Evolutionary conservation across 2,329 filamentous ascomycete species (phyloP).

Genomic region (Clonostachys rhizophaga): DNA sequence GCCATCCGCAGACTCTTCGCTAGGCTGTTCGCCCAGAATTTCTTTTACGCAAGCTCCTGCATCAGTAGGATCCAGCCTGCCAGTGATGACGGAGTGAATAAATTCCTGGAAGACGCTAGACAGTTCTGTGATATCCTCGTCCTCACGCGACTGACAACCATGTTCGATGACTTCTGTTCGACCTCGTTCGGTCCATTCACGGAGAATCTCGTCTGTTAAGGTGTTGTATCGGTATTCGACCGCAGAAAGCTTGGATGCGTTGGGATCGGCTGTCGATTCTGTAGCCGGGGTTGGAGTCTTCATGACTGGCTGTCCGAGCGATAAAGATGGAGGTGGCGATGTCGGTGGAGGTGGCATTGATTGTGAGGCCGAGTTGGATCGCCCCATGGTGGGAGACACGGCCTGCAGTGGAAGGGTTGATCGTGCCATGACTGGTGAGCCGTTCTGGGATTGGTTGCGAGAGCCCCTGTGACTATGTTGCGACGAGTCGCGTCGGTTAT

Average conservation of each 20-base stretch:
- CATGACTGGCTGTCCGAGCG: constrained; percentile 9
- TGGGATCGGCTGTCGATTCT: constrained; percentile 14
- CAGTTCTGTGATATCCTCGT: constrained; percentile 65
- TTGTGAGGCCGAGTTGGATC: constrained; percentile 1
- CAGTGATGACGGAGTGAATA: constrained; percentile 68
- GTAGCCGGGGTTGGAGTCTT: constrained; percentile 8
- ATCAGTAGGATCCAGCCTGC: constrained; percentile 60
- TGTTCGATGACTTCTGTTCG: constrained; percentile 63
- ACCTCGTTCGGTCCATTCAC: constrained; percentile 63
- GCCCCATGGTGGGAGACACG: constrained; percentile 1
- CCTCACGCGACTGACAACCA: constrained; percentile 58
- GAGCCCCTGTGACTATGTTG: constrained; percentile 1
- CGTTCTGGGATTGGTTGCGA: not conserved
- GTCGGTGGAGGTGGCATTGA: constrained; percentile 10
- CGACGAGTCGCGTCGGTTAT: constrained; percentile 5
- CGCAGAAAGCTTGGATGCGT: constrained; percentile 14
- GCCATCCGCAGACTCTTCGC: constrained; percentile 26
- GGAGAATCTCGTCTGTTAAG: constrained; percentile 65
- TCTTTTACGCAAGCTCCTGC: constrained; percentile 71
- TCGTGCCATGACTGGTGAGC: not conserved
- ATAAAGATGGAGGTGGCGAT: constrained; percentile 9
- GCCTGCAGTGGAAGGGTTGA: not conserved
- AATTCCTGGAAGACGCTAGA: constrained; percentile 81
- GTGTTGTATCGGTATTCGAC: constrained; percentile 68
- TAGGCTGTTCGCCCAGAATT: constrained; percentile 49